Evolutionary conservation across 108 stramenopile genomes (phyloP).

Genomic region (Cyclotella baltica): DNA sequence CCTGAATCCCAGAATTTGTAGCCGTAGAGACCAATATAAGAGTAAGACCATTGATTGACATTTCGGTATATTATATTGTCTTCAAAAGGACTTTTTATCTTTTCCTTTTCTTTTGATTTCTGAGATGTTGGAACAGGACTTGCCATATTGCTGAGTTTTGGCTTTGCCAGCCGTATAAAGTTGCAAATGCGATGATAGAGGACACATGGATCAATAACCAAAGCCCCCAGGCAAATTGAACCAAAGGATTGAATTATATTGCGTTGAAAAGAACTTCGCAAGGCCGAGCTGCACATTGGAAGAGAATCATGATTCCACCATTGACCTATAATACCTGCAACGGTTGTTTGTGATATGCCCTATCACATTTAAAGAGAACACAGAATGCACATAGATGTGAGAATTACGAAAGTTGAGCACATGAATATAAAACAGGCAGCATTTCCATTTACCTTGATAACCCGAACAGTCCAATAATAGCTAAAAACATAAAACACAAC

Average conservation of each 20-base stretch:
- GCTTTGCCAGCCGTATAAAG: conserved; percentile 57
- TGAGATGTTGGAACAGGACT: not conserved
- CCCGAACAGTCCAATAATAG: conserved; percentile 72
- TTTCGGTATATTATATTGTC: conserved; percentile 68
- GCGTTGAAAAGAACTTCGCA: conserved; percentile 52
- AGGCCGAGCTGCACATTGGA: conserved; percentile 59
- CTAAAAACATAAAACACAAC: conserved; percentile 61
- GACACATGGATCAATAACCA: conserved; percentile 54
- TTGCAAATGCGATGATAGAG: conserved; percentile 54
- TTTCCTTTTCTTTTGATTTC: no score
- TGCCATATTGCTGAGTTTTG: conserved; percentile 31
- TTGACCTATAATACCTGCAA: conserved; percentile 81
- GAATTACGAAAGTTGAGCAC: not conserved
- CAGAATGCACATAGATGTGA: conserved; percentile 5
- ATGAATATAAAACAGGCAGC: not conserved
- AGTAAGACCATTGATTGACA: conserved; percentile 83
- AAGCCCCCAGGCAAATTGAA: conserved; percentile 79
- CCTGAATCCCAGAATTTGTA: conserved; percentile 77
- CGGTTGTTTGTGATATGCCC: conserved; percentile 64
- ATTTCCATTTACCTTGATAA: conserved; percentile 75
- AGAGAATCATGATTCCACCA: conserved; percentile 76
- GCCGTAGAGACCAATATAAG: conserved; percentile 83
- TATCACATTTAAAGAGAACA: not conserved
- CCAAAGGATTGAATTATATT: conserved; percentile 72
- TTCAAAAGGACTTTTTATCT: conserved; percentile 36